Evolutionary conservation across 345 rosid genomes (phyloP), one percentile per base, ranked within the genome.

Genomic region (Bruguiera parviflora): DNA sequence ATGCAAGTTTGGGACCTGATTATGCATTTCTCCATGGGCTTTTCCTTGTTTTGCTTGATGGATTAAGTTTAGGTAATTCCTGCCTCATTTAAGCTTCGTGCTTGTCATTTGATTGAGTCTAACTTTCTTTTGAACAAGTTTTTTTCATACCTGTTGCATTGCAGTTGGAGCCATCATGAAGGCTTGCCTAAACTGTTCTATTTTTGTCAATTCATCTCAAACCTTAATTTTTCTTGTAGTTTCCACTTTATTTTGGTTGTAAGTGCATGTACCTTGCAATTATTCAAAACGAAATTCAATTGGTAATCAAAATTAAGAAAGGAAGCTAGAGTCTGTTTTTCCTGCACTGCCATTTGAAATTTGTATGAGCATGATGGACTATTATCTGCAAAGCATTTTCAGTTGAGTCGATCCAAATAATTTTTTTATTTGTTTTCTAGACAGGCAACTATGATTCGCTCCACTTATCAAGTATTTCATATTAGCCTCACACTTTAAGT

Each of bases 41-140:
- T 72, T 94, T 91, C 80, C 98, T 94, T 67, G 88, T 88, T 80
- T 77, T 94, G 79, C 93, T 94, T 69, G 98, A 91, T 84, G 98
- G 98, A 67, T 66, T 94, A 58, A 83, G 89, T 83, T 77, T 91
- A 81, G 98, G 98, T 92, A 84, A 67, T 67, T 39, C 68, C 51
- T 68, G 15, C 58, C 47, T 0, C 52, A 11, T 51, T 35, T 29
- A 15, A 22, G 8, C 24, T 6, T 16, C 19, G 5, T 21, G 6
- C 31, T 15, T 15, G 10, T 16, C 46, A 53, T n/a, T 37, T 65
- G 5, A 18, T 16, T 47, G 35, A 8, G 24, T 53, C 22, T 43
- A 43, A 56, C 24, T 4, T 24, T 18, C 29, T 56, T 56, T 22
- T 53, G 21, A 53, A 53, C 24, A 4, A 53, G 24, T 22, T 21